Conservation (phyloP, 306 rosid species). For the Mucuna pruriens region DNA sequence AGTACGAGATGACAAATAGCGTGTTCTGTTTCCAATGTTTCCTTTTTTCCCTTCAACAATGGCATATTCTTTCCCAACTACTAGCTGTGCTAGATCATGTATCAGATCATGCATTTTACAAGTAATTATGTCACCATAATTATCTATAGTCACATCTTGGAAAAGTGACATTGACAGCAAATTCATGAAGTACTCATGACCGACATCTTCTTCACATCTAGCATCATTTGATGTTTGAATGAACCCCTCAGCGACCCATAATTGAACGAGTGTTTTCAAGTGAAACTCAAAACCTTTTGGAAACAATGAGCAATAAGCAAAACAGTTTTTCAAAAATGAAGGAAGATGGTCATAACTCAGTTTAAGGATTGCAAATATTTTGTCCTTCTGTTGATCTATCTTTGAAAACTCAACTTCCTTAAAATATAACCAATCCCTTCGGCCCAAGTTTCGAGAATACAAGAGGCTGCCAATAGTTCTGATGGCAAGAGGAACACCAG, state of each 20-base stretch:
- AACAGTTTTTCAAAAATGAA: conserved; percentile 44
- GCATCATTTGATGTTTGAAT: conserved; percentile 17
- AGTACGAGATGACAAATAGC: conserved; percentile 27
- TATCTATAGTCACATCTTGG: neutral
- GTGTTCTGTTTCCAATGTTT: neutral
- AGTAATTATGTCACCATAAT: neutral
- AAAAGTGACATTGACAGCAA: conserved; percentile 45
- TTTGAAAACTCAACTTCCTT: conserved; percentile 44
- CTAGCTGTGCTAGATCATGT: conserved; percentile 43
- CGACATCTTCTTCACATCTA: conserved; percentile 45
- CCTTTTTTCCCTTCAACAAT: neutral
- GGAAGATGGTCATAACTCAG: conserved; percentile 51
- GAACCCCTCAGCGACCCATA: conserved; percentile 56
- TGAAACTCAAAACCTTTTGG: conserved; percentile 41
- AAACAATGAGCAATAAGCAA: conserved; percentile 49
- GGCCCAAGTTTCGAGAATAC: conserved; percentile 34
- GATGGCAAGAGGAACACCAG: conserved; percentile 44
- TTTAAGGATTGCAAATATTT: conserved; percentile 35
- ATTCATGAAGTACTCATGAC: conserved; percentile 44
- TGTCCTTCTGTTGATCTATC: conserved; percentile 31
- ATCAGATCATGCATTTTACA: conserved; percentile 47
- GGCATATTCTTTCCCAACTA: neutral
- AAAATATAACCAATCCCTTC: conserved; percentile 42
- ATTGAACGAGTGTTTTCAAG: conserved; percentile 29
- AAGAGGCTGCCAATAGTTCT: conserved; percentile 41